Percentiles rank a stretch among this genome's conserved stretches.
Evolutionary conservation across 352 stramenopile genomes (phyloP).

Genomic region (Phytophthora sp.): DNA sequence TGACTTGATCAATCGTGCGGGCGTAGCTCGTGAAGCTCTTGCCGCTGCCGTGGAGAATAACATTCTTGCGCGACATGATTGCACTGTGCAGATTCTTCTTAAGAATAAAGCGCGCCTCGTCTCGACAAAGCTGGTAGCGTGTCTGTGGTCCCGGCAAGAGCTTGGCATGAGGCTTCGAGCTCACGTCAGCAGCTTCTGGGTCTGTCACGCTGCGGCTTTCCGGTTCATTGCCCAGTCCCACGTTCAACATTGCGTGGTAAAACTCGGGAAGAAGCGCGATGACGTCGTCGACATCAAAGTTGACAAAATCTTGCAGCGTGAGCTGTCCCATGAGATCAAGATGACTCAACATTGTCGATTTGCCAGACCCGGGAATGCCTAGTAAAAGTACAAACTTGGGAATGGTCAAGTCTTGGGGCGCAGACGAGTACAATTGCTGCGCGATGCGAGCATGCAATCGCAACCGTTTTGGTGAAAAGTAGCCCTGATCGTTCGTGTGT

Average conservation of each 20-base stretch:
- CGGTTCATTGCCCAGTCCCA: constrained; percentile 71
- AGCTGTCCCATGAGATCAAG: constrained; percentile 72
- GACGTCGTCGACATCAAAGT: constrained; percentile 84
- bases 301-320: constrained; percentile 80
- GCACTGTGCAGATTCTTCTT: constrained; percentile 78
- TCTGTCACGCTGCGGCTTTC: constrained; percentile 37
- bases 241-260: constrained; percentile 85
- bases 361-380: constrained; percentile 70
- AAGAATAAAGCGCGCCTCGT: constrained; percentile 85
- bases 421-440: constrained; percentile 67
- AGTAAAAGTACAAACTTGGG: constrained; percentile 78
- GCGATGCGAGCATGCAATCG: constrained; percentile 76
- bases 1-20: constrained; percentile 68
- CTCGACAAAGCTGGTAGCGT: constrained; percentile 79
- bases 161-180: constrained; percentile 21
- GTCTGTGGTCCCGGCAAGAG: constrained; percentile 61
- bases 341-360: constrained; percentile 80
- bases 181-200: constrained; percentile 15
- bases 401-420: constrained; percentile 54
- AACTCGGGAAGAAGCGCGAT: constrained; percentile 82
- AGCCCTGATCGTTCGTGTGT: constrained; percentile 61
- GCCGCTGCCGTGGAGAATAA: constrained; percentile 80
- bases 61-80: constrained; percentile 81
- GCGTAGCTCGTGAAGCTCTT: constrained; percentile 78
- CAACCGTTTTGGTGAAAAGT: constrained; percentile 68